phyloP scores from a whole-genome alignment of 768 basidiomycete species.

The Psilocybe cyanescens region DNA sequence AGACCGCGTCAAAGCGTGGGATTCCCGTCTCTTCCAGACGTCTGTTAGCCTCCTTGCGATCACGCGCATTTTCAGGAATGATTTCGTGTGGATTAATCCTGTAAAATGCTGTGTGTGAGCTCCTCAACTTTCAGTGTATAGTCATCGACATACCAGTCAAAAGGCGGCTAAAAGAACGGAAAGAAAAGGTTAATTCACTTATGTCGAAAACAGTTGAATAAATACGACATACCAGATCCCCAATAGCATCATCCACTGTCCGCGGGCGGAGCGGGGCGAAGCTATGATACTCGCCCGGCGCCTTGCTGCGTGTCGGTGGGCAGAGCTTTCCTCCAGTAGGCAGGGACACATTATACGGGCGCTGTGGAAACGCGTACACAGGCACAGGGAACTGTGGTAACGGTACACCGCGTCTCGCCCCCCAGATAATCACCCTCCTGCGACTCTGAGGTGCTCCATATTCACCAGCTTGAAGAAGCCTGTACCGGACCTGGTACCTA shows the following conservation, averaged over 20 bases:
- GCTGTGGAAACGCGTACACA: slow-evolving; percentile 50
- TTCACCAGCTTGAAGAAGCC: slow-evolving; percentile 68
- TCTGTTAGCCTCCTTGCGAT: slow-evolving; percentile 34
- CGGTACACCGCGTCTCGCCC: slow-evolving; percentile 56
- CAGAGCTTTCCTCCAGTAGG: slow-evolving; percentile 45
- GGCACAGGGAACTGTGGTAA: slow-evolving; percentile 71
- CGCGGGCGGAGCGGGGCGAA: slow-evolving; percentile 64
- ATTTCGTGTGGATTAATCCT: slow-evolving; percentile 56
- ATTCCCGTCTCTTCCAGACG: slow-evolving; percentile 47
- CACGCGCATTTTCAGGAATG: slow-evolving; percentile 33
- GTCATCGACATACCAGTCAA: slow-evolving; percentile 22
- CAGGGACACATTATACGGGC: slow-evolving; percentile 38
- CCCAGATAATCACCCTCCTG: slow-evolving; percentile 69
- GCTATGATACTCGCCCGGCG: slow-evolving; percentile 42
- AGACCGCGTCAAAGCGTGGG: slow-evolving; percentile 44
- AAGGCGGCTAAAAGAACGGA: neutral
- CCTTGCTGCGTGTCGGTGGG: slow-evolving; percentile 48
- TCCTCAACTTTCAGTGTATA: too few species aligned
- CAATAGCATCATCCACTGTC: slow-evolving; percentile 67
- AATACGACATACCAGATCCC: slow-evolving; percentile 60
- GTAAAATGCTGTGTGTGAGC: too few species aligned
- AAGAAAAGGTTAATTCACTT: too few species aligned
- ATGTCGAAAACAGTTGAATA: neutral
- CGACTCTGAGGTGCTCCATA: slow-evolving; percentile 78
- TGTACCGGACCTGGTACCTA: slow-evolving; percentile 71